Conservation (phyloP, 2,329 filamentous ascomycete species). For the Apiospora sp. region DNA sequence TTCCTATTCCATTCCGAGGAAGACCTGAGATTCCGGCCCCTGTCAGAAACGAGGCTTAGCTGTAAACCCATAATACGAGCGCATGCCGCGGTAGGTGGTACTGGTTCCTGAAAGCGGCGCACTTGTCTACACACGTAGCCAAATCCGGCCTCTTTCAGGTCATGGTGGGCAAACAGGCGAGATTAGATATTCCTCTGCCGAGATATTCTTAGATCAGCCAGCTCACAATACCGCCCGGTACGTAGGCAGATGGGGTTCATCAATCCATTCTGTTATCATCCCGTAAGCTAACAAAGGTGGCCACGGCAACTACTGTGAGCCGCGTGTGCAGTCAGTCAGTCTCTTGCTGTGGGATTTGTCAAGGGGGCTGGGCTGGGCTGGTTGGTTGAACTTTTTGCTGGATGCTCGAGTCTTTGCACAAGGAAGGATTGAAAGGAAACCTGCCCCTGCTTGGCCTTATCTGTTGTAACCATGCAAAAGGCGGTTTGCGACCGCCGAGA, state of each 20-base stretch:
- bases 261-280: neutral
- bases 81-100: conserved; percentile 9
- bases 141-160: conserved; percentile 8
- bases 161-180: conserved; percentile 12
- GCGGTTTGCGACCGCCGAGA: conserved; percentile 1
- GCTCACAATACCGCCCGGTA: neutral
- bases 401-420: neutral
- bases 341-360: neutral
- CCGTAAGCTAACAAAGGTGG: neutral
- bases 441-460: conserved; percentile 8
- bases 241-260: neutral
- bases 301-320: neutral
- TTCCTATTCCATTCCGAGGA: conserved; percentile 13
- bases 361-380: neutral
- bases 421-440: neutral
- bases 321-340: neutral
- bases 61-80: neutral
- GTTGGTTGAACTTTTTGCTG: neutral
- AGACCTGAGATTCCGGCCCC: conserved; percentile 18
- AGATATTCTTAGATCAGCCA: conserved; percentile 20
- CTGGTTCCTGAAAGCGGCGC: neutral
- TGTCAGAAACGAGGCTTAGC: conserved; percentile 19
- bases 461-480: neutral
- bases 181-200: conserved; percentile 17
- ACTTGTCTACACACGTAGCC: conserved; percentile 10